Percentiles rank a stretch among this genome's conserved stretches.
Evolutionary conservation across 495 filamentous ascomycete genomes (phyloP).

Genomic region (Usnea hakonensis): DNA sequence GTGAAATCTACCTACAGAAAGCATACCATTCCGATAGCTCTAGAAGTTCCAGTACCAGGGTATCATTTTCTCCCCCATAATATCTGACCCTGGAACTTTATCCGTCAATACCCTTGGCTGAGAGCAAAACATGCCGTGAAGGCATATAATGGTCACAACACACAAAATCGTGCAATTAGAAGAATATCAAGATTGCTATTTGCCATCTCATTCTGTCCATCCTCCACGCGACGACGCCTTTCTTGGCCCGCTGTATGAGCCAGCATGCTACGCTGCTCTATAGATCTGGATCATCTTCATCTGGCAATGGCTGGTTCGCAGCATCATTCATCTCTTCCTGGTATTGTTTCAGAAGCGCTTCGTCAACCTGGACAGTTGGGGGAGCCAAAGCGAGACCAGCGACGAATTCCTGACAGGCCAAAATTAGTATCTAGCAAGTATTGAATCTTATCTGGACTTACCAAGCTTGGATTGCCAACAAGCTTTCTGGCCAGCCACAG

Average conservation of each 20-base stretch:
- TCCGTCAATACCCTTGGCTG: not conserved
- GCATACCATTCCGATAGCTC: not conserved
- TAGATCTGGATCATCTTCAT: slow-evolving; percentile 84
- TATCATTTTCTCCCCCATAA: not conserved
- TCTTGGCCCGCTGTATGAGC: not conserved
- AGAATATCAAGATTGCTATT: slow-evolving; percentile 1
- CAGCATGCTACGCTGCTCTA: slow-evolving; percentile 32
- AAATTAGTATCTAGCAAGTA: slow-evolving; percentile 20
- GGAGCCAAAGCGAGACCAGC: slow-evolving; percentile 91
- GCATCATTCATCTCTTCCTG: slow-evolving; percentile 82
- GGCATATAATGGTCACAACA: not conserved
- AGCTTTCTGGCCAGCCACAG: slow-evolving; percentile 98
- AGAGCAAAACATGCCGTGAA: not conserved
- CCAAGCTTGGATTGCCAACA: slow-evolving; percentile 84
- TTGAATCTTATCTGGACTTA: slow-evolving; percentile 39
- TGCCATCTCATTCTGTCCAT: not conserved
- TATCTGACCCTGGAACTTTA: not conserved
- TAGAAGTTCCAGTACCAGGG: slow-evolving; percentile 1
- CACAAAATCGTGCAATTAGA: slow-evolving; percentile 5
- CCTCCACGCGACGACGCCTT: not conserved
- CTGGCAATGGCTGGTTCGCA: slow-evolving; percentile 76
- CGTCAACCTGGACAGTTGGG: slow-evolving; percentile 81
- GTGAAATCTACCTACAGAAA: slow-evolving; percentile 14
- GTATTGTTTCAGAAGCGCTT: slow-evolving; percentile 71
- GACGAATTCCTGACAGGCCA: slow-evolving; percentile 79